Conservation (phyloP, 2,329 filamentous ascomycete species). For the Fusarium nygamai region DNA sequence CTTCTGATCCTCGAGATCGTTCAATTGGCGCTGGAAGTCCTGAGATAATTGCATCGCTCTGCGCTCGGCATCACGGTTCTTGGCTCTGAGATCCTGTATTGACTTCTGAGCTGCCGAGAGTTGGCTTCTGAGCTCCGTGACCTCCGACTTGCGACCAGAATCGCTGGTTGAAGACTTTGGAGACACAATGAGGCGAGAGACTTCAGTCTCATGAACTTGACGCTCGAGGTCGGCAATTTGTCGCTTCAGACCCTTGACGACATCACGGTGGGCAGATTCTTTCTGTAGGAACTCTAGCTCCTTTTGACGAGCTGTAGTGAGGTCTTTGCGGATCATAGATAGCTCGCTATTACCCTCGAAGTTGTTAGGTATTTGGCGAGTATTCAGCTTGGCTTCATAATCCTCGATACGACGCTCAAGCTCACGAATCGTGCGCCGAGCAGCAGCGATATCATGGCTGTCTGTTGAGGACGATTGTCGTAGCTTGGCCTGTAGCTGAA, state of each 20-base stretch:
- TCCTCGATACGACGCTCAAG: constrained; percentile 71
- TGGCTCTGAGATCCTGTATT: constrained; percentile 63
- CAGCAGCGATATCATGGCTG: constrained; percentile 64
- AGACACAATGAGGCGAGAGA: constrained; percentile 59
- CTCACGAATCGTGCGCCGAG: constrained; percentile 71
- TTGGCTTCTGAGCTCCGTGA: constrained; percentile 68
- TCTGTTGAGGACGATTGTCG: constrained; percentile 58
- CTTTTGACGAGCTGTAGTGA: constrained; percentile 71
- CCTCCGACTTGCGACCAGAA: constrained; percentile 66
- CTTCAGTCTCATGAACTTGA: constrained; percentile 71
- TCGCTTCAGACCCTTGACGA: constrained; percentile 70
- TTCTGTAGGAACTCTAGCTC: constrained; percentile 72
- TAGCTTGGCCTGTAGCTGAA: constrained; percentile 59
- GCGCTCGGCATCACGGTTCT: constrained; percentile 62
- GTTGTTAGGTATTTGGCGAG: constrained; percentile 46
- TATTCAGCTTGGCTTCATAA: constrained; percentile 58
- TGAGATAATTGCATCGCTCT: constrained; percentile 53
- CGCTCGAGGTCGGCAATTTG: constrained; percentile 74
- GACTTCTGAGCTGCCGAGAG: constrained; percentile 68
- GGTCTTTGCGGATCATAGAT: constrained; percentile 69
- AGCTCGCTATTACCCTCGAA: constrained; percentile 63
- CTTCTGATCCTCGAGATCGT: constrained; percentile 68
- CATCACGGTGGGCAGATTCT: constrained; percentile 71
- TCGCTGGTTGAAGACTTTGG: constrained; percentile 59
- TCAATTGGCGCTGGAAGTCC: constrained; percentile 64